phyloP scores from a whole-genome alignment of 306 rosid genomes.

The Cucurbita ficifolia region DNA sequence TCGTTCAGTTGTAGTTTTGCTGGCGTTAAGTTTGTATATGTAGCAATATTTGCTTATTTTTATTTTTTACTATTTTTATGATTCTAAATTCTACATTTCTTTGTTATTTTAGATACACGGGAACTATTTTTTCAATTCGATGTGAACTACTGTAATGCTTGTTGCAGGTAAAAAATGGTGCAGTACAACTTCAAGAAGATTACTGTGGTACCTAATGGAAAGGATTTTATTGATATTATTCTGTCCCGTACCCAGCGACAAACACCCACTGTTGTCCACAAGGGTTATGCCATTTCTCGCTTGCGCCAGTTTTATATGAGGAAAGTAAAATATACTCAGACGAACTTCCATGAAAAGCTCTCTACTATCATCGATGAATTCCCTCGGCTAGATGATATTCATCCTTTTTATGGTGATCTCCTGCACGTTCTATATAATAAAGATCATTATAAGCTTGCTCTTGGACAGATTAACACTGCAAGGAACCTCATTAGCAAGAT shows the following conservation, averaged over 20 bases:
- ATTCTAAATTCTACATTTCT: neutral
- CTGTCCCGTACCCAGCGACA: constrained; percentile 82
- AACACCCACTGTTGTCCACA: constrained; percentile 83
- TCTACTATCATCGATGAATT: constrained; percentile 67
- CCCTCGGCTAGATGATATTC: constrained; percentile 70
- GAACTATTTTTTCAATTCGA: neutral
- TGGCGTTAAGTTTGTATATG: neutral
- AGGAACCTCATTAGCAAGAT: constrained; percentile 71
- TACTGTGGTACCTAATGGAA: constrained; percentile 83
- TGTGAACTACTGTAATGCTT: neutral
- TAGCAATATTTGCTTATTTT: neutral
- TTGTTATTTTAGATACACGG: neutral
- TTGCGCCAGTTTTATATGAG: constrained; percentile 79
- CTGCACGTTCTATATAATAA: constrained; percentile 82
- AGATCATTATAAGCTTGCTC: constrained; percentile 93
- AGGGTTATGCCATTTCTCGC: constrained; percentile 66
- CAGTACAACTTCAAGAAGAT: constrained; percentile 78
- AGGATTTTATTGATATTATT: constrained; percentile 62
- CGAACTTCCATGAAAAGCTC: constrained; percentile 60
- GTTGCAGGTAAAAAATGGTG: constrained; percentile 38
- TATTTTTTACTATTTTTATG: neutral
- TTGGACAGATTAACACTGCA: constrained; percentile 79
- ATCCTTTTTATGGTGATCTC: constrained; percentile 72
- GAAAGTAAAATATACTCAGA: constrained; percentile 72
- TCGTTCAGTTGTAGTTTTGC: neutral